Conservation (phyloP, 139 green algal species). For the Chlamydomonas eustigma region DNA sequence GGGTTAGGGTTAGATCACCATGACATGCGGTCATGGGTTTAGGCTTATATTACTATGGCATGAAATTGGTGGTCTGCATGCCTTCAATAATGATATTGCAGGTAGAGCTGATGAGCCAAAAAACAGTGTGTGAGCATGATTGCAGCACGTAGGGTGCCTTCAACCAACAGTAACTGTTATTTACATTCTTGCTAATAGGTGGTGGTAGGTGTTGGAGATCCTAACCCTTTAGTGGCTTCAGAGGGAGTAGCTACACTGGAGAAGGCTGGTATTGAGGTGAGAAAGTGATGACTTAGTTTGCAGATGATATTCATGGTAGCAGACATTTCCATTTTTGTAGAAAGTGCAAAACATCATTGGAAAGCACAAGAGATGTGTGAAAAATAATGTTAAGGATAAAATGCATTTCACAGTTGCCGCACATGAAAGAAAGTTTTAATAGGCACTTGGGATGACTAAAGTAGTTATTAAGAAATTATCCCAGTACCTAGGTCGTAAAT, state of each 20-base stretch:
- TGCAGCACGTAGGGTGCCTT: too few relatives aligned
- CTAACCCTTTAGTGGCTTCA: conserved; percentile 86
- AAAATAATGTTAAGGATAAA: background rate
- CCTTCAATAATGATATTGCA: too few relatives aligned
- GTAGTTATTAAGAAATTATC: background rate
- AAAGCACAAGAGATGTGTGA: background rate
- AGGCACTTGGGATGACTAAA: background rate
- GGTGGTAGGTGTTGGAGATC: conserved; percentile 82
- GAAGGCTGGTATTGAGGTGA: conserved; percentile 58
- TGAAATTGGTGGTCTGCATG: too few relatives aligned
- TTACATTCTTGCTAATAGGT: conserved; percentile 59
- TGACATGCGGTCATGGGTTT: too few relatives aligned
- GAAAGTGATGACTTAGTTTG: background rate
- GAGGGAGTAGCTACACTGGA: conserved; percentile 62
- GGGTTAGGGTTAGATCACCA: too few relatives aligned
- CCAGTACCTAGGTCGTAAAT: too few relatives aligned
- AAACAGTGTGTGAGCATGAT: too few relatives aligned
- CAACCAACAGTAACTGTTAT: too few relatives aligned
- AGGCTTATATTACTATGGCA: too few relatives aligned
- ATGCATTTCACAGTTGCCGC: background rate
- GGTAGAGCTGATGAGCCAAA: too few relatives aligned
- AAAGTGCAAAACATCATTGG: background rate
- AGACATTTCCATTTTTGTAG: background rate
- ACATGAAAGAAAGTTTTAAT: background rate
- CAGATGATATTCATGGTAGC: background rate